These are phyloP conservation scores for Alternaria ethzedia DNA, from an alignment of 2,329 filamentous ascomycete genomes.

Conservation along the genomic window DNA sequence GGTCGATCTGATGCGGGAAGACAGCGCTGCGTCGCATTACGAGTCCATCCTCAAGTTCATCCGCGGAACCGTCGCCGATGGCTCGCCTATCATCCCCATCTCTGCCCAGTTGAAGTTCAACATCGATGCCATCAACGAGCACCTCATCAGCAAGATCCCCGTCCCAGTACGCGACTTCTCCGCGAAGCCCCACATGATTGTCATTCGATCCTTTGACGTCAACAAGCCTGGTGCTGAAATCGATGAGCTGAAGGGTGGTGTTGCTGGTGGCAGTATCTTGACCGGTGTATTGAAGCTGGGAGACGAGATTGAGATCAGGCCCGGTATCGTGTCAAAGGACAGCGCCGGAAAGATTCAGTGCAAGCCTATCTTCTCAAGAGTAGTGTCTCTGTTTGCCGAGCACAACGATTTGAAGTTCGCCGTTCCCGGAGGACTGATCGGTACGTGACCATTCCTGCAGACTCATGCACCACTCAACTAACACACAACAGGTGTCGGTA, in stretches of 20 bases:
- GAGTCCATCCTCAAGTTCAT: conserved; percentile 99
- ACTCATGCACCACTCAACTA: conserved; percentile 11
- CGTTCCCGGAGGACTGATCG: conserved; percentile 95
- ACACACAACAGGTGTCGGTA: conserved; percentile 75
- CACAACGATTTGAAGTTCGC: conserved; percentile 99
- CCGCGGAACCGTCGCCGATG: conserved; percentile 93
- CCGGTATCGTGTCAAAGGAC: conserved; percentile 97
- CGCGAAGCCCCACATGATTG: conserved; percentile 94
- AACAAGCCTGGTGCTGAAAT: conserved; percentile 99
- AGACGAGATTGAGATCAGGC: conserved; percentile 97
- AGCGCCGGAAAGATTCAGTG: conserved; percentile 93
- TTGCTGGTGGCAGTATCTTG: conserved; percentile 94
- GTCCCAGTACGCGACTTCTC: conserved; percentile 90
- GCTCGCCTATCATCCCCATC: conserved; percentile 94
- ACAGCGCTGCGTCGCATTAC: conserved; percentile 91
- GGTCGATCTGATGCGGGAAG: conserved; percentile 97
- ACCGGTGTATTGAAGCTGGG: conserved; percentile 96
- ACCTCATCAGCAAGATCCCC: conserved; percentile 93
- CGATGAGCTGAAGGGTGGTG: conserved; percentile 96
- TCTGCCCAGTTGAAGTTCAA: conserved; percentile 99
- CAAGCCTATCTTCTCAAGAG: conserved; percentile 94
- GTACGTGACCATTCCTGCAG: conserved; percentile 26
- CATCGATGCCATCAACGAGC: conserved; percentile 97
- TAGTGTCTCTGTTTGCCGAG: conserved; percentile 95
- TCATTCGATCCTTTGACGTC: conserved; percentile 98